These are phyloP conservation scores for Capronia americana DNA, from an alignment of 2,329 filamentous ascomycete genomes.

Conservation along the genomic window DNA sequence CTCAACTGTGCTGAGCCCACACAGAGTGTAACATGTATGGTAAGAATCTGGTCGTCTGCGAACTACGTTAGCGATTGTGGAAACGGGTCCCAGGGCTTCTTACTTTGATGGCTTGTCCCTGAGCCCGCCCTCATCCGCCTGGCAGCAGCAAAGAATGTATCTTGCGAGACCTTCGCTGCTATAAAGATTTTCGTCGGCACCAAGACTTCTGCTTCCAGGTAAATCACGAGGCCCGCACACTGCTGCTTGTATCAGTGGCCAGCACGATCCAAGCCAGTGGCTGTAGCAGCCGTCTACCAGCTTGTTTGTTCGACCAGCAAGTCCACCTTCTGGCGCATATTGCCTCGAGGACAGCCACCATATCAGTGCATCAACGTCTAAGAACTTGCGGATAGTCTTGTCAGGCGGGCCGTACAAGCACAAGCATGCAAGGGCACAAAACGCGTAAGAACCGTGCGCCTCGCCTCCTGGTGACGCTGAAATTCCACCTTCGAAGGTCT, in stretches of 20 bases:
- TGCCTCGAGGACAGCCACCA: conserved; percentile 91
- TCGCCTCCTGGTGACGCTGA: conserved; percentile 84
- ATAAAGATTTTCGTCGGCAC: conserved; percentile 59
- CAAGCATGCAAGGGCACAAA: conserved; percentile 88
- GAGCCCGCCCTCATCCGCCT: conserved; percentile 78
- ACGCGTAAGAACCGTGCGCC: conserved; percentile 95
- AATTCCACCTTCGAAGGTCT: conserved; percentile 87
- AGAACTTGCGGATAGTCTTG: conserved; percentile 73
- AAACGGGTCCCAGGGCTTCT: conserved; percentile 47
- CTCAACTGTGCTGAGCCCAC: conserved; percentile 82
- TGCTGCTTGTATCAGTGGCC: conserved; percentile 85
- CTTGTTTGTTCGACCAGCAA: conserved; percentile 95
- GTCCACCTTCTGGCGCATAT: conserved; percentile 88
- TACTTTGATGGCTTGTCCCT: conserved; percentile 93
- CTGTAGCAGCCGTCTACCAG: conserved; percentile 98
- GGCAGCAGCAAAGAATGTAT: conserved; percentile 89
- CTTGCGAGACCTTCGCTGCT: conserved; percentile 83
- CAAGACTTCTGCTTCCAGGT: conserved; percentile 21
- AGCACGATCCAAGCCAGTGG: conserved; percentile 96
- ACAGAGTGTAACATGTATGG: conserved; percentile 90
- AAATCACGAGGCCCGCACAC: conserved; percentile 61
- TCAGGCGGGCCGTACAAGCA: conserved; percentile 82
- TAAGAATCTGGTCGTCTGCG: conserved; percentile 80
- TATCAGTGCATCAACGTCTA: conserved; percentile 77
- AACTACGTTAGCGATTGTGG: conserved; percentile 36